Base-by-base conservation (phyloP, 208 protist genomes). In the Leishmania braziliensis region DNA sequence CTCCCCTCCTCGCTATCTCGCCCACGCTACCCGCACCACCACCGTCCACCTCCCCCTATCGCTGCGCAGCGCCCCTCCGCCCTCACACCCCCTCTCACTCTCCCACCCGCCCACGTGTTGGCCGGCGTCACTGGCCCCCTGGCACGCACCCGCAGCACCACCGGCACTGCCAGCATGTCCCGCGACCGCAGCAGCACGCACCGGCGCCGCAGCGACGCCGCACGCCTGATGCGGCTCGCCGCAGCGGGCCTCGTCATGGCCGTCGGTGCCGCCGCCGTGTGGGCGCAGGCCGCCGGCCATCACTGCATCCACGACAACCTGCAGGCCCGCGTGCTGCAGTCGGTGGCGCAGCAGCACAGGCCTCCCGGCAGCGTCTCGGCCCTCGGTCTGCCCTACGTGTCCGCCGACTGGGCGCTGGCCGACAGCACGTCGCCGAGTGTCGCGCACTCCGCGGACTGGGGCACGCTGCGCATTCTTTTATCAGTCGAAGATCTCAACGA, bases 391-490 rank as follows among this genome's bases (percentile, higher is more conserved):
- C 79, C 73, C 8, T 68, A 62, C 71, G 79, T 82, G 5, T 5
- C 65, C n/a, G 65, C n/a, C 18, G 54, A 5, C 48, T 91, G 78
- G 78, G 50, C 5, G 26, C 3, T 23, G 58, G 74, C 75, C 68
- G 73, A 5, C 82, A 93, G 54, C 88, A 84, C 84, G 87, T 91
- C 66, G 23, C 18, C 56, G 43, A 9, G 14, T 1, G 62, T 74
- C 10, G 33, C 26, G 63, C 79, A 51, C 53, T 9, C 62, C 6
- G 3, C 48, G 20, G 2, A 46, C 29, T 92, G 82, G 84, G 65
- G 75, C 70, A n/a, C 73, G 3, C 84, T 95, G 58, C 88, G 88
- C 86, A 87, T 93, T n/a, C n/a, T n/a, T n/a, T n/a, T n/a, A n/a
- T n/a, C n/a, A n/a, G n/a, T n/a, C n/a, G n/a, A n/a, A n/a, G n/a